These are phyloP conservation scores for Tylopilus subfusipes DNA, from an alignment of 768 basidiomycete genomes.

Conservation along the genomic window DNA sequence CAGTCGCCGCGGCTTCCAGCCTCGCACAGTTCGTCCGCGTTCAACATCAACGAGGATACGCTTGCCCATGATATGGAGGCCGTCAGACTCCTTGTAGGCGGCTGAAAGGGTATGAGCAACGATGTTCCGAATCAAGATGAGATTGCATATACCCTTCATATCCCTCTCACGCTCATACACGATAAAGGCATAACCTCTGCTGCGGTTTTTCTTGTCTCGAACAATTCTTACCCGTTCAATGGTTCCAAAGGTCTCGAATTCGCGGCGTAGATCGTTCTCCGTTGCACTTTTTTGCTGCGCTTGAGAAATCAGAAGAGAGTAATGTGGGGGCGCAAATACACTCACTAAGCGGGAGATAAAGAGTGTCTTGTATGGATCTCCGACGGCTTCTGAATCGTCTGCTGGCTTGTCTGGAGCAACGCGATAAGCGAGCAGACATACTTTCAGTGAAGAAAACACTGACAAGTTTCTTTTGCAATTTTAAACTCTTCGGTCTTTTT, in stretches of 20 bases:
- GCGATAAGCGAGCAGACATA: conserved; percentile 4
- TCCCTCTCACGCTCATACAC: conserved; percentile 98
- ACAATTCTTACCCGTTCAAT: conserved; percentile 95
- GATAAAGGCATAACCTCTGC: conserved; percentile 92
- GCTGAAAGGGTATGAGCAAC: conserved; percentile 41
- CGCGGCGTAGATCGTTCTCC: conserved; percentile 87
- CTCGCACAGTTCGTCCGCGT: conserved; percentile 94
- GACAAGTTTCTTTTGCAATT: conserved; percentile 81
- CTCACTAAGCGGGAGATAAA: conserved; percentile 90
- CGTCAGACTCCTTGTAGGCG: conserved; percentile 98
- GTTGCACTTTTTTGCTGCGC: conserved; percentile 85
- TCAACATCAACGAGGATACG: conserved; percentile 97
- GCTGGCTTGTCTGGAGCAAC: conserved; percentile 78
- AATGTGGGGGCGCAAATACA: conserved; percentile 2
- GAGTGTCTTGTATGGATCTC: conserved; percentile 97
- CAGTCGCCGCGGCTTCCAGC: conserved; percentile 95
- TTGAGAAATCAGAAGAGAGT: conserved; percentile 13
- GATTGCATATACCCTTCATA: conserved; percentile 80
- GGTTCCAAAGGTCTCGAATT: conserved; percentile 93
- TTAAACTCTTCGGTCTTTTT: conserved; percentile 73
- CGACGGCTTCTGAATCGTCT: conserved; percentile 85
- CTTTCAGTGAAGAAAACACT: conserved; percentile 30
- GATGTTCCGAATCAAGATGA: conserved; percentile 8
- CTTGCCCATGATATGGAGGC: conserved; percentile 93
- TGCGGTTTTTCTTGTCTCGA: conserved; percentile 82